Evolutionary conservation across 1,284 basidiomycete genomes (phyloP), one percentile per base, ranked within the genome.

Genomic region (Inonotus hispidus): DNA sequence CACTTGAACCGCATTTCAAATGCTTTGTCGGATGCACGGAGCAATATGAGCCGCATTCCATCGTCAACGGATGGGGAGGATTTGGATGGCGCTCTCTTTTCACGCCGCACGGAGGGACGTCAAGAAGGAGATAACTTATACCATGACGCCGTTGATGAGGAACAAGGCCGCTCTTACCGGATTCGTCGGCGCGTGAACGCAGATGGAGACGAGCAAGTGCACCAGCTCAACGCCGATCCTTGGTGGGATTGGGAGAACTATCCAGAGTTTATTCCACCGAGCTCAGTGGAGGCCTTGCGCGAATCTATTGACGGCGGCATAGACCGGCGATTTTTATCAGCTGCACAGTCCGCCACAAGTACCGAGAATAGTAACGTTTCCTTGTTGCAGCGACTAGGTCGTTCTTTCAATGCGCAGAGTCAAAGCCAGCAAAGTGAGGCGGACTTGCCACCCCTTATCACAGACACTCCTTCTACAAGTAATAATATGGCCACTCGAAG

Each of bases 131-230:
- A 55, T 10, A 37, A 39, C 35, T 13, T 16, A 13, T 61, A 56
- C 45, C 54, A 38, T 5, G 53, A 61, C 2, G 38, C 45, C 29
- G 25, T 61, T 21, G 60, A 61, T 19, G 39, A 19, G 27, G 60
- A 41, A 11, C 43, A 63, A 39, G 56, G 57, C 5, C 50, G 70
- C 70, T 47, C 69, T 74, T 78, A 79, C 62, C 70, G 75, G 43
- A 70, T 78, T 29, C 74, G 73, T 37, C 71, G 77, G 58, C 73
- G 72, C 53, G 62, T 74, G 38, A 74, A 75, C 66, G 70, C 71
- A 6, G 74, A 77, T 61, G 76, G 77, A 21, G 76, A 77, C 46
- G 77, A 79, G 62, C 70, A 73, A 57, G 72, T 77, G 5, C 72
- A 75, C 59, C 76, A 72, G 54, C 73, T 78, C 61, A 71, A 71